A percentile compares a stretch with the other conserved stretches of the same genome.
These are phyloP conservation scores for Mangifera indica DNA, from an alignment of 345 rosid genomes.

Conservation along the genomic window DNA sequence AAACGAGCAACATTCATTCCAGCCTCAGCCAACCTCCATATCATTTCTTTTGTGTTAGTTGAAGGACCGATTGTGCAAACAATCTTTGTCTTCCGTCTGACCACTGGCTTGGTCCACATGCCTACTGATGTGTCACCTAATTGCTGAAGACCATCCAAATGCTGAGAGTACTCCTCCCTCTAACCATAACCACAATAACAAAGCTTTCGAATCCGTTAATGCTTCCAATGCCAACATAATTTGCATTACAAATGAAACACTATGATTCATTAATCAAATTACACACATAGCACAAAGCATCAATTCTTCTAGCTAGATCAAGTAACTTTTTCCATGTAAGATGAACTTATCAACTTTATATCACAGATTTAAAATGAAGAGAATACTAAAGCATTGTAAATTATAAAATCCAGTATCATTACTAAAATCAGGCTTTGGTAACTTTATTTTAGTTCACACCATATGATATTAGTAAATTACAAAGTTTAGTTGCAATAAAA, in stretches of 20 bases:
- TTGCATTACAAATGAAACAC: background rate
- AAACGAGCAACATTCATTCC: conserved; percentile 97
- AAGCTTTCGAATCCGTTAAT: background rate
- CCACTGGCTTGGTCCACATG: conserved; percentile 85
- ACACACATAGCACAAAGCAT: background rate
- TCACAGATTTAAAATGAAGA: background rate
- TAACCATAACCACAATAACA: conserved; percentile 21
- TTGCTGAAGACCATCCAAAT: conserved; percentile 54
- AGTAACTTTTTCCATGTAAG: background rate
- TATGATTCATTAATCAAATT: background rate
- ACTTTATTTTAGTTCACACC: no score
- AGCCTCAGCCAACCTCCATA: conserved; percentile 97
- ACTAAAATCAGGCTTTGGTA: no score
- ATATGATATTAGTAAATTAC: no score
- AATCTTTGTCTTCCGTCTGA: conserved; percentile 89
- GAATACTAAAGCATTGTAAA: no score
- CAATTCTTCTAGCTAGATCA: background rate
- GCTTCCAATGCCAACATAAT: background rate
- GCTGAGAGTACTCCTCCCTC: conserved; percentile 52
- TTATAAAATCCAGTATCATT: no score
- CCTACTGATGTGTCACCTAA: conserved; percentile 58
- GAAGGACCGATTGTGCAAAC: conserved; percentile 98
- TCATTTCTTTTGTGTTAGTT: conserved; percentile 88
- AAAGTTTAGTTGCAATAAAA: no score
- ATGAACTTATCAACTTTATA: background rate